Evolutionary conservation across 768 basidiomycete genomes (phyloP), one percentile per base, ranked within the genome.

Genomic region (Obba rivulosa): DNA sequence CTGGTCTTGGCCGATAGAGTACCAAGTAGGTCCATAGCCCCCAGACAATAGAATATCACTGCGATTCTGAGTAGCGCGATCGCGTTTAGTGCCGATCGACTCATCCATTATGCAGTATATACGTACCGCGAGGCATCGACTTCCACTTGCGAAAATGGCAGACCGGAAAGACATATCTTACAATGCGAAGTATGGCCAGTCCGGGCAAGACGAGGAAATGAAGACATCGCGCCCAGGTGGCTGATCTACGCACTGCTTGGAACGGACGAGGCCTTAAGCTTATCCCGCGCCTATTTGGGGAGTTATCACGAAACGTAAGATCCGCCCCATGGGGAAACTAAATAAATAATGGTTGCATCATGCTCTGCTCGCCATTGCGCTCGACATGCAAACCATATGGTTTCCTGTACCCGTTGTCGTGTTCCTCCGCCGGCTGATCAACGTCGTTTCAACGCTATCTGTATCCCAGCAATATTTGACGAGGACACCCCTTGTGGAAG

Each of bases 1-100:
- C 62, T 74, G 1, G 74, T 74, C 54, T 77, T 78, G 3, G 55
- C 54, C 4, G 74, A 61, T 1, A 85, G 52, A 0, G 69, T 61
- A 2, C 75, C 81, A 9, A 92, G 73, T 24, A 98, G 67, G 59
- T 97, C 94, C 31, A 99, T 69, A 0, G 80, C 76, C 0, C 92
- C 86, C 17, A 98, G 69, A 56, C 87, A 92, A 63, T 98, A 99
- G 70, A 92, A 97, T 16, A 76, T 83, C 42, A 96, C 62, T 3
- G 89, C 90, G 60, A 95, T 71, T 59, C 94, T 96, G 25, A 16
- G 9, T n/a, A 45, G 8, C 8, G 16, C 20, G 25, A 17, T 50
- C 24, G 42, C 28, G 23, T 24, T 31, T 37, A 16, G 34, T 18
- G 23, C 36, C n/a, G 20, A 22, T 18, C 17, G 28, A 20, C 21